Evolutionary conservation across 139 green algal genomes (phyloP), one percentile per base, ranked within the genome.

Genomic region (Eudorina sp.): DNA sequence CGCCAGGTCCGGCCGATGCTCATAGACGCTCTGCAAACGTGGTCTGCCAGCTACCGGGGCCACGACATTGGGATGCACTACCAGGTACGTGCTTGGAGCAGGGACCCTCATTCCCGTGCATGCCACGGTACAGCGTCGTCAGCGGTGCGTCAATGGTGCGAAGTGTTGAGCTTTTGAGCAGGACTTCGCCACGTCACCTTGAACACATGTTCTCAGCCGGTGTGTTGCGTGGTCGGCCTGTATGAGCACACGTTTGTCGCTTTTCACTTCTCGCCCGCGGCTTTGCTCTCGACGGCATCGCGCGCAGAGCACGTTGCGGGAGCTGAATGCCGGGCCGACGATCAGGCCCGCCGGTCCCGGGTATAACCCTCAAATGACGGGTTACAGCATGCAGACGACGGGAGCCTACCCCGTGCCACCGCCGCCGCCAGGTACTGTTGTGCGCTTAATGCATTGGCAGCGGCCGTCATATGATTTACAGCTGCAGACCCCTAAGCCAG

Each of bases 61-160:
- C 80, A 86, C 46, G 80, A 86, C 62, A 78, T 78, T 29, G 80
- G 80, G 13, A 29, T 78, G 62, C 43, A 64, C 31, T 86, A 86
- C 62, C 21, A 70, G 43, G 80, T 64, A 8, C 0, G 41, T 55
- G 11, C 48, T 55, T 55, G n/a, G n/a, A n/a, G n/a, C n/a, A n/a
- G n/a, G n/a, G n/a, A n/a, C n/a, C n/a, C n/a, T n/a, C n/a, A n/a
- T n/a, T n/a, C n/a, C n/a, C n/a, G n/a, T n/a, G n/a, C n/a, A n/a
- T n/a, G n/a, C n/a, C n/a, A n/a, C n/a, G n/a, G n/a, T n/a, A n/a
- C n/a, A n/a, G n/a, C n/a, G n/a, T n/a, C n/a, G n/a, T n/a, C n/a
- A n/a, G n/a, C n/a, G n/a, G n/a, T n/a, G n/a, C n/a, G n/a, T n/a
- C n/a, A n/a, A n/a, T n/a, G n/a, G n/a, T n/a, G n/a, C n/a, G n/a